A percentile compares a stretch with the other conserved stretches of the same genome.
Conservation (phyloP, 2,329 filamentous ascomycete species). For the Ophiostoma montium region DNA sequence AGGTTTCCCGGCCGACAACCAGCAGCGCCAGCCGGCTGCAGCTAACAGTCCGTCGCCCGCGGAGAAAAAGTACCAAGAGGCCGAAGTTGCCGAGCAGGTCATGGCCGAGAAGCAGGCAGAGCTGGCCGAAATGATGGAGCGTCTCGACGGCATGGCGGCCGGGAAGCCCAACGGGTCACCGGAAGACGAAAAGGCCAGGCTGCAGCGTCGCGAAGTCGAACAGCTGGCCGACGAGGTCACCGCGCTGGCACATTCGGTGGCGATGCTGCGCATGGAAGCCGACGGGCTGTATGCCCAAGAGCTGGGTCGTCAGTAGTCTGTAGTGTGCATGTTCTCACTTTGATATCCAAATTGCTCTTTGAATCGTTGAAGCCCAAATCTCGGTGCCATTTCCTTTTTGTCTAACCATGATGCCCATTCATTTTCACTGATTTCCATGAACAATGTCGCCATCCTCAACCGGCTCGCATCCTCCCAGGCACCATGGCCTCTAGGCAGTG, state of each 20-base stretch:
- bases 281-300: constrained; percentile 34
- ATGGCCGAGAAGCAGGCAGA: constrained; percentile 20
- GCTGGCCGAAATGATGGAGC: constrained; percentile 14
- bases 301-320: constrained; percentile 23
- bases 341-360: too few relatives aligned
- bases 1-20: too few relatives aligned
- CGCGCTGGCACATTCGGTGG: constrained; percentile 24
- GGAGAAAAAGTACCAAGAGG: constrained; percentile 23
- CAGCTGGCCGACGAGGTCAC: constrained; percentile 25
- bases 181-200: constrained; percentile 10
- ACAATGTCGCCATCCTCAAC: too few relatives aligned
- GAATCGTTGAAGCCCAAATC: too few relatives aligned
- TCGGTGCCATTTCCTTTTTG: neutral
- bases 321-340: too few relatives aligned
- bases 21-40: neutral
- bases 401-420: neutral
- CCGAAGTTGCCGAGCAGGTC: constrained; percentile 22
- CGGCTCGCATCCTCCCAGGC: too few relatives aligned
- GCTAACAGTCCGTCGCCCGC: neutral
- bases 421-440: neutral
- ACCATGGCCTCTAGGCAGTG: neutral
- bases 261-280: constrained; percentile 27
- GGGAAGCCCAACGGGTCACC: constrained; percentile 11
- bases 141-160: neutral
- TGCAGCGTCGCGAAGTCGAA: constrained; percentile 14